These are phyloP conservation scores for Aspergillus fijiensis DNA, from an alignment of 2,329 filamentous ascomycete genomes.

Conservation along the genomic window DNA sequence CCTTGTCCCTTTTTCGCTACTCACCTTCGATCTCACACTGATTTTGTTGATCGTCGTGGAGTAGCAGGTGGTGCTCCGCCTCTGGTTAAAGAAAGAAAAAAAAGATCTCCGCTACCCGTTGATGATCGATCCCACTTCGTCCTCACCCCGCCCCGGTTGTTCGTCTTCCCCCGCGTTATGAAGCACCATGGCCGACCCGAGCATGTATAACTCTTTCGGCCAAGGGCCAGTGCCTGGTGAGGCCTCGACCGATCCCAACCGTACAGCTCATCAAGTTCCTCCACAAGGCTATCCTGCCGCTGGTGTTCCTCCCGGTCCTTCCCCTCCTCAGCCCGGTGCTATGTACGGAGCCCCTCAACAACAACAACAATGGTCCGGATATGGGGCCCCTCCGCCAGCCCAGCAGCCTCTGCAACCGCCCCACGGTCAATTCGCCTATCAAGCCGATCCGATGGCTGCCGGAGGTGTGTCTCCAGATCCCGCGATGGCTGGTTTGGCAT, in stretches of 20 bases:
- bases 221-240: conserved; percentile 42
- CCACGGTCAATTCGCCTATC: conserved; percentile 29
- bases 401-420: conserved; percentile 27
- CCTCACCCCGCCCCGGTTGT: conserved; percentile 6
- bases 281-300: conserved; percentile 53
- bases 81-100: not conserved
- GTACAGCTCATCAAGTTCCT: conserved; percentile 49
- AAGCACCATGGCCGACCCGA: conserved; percentile 44
- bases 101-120: not conserved
- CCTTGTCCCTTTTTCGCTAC: not conserved
- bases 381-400: conserved; percentile 21
- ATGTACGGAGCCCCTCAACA: conserved; percentile 36
- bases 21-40: not conserved
- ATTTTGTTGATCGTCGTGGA: not conserved
- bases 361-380: conserved; percentile 35
- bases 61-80: conserved; percentile 9
- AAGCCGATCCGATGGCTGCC: conserved; percentile 26
- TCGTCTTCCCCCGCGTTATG: conserved; percentile 25
- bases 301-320: conserved; percentile 35
- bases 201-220: conserved; percentile 42
- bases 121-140: conserved; percentile 10
- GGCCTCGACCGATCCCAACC: conserved; percentile 56
- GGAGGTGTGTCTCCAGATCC: conserved; percentile 29
- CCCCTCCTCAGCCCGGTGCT: conserved; percentile 40
- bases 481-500: conserved; percentile 44